phyloP scores from a whole-genome alignment of 2,329 filamentous ascomycete genomes.

The Aquanectria penicillioides region DNA sequence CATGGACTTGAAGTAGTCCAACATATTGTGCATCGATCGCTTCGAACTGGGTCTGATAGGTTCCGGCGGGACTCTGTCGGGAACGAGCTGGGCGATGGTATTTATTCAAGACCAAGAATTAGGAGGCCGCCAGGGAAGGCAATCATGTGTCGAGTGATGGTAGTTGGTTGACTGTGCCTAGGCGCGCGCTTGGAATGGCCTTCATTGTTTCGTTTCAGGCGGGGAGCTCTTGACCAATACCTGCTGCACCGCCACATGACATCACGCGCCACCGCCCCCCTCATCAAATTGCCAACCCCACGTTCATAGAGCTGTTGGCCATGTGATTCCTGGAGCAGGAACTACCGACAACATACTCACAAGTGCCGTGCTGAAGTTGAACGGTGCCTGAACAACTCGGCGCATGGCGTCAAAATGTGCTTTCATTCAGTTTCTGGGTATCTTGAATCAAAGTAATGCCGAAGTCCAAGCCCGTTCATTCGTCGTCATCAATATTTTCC shows the following conservation, averaged over 20 bases:
- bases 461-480: conserved; percentile 15
- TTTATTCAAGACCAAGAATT: conserved; percentile 24
- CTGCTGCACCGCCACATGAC: conserved; percentile 45
- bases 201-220: conserved; percentile 34
- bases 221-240: conserved; percentile 16
- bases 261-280: conserved; percentile 24
- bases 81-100: neutral
- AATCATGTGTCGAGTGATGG: conserved; percentile 11
- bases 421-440: conserved; percentile 34
- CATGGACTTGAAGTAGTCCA: conserved; percentile 71
- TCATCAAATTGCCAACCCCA: too few relatives aligned
- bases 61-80: neutral
- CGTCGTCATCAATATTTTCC: conserved; percentile 27
- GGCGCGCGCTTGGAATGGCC: conserved; percentile 38
- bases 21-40: conserved; percentile 53
- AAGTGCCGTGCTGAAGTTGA: conserved; percentile 18
- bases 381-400: neutral
- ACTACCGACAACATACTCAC: conserved; percentile 3
- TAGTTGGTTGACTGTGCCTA: conserved; percentile 21
- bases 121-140: conserved; percentile 34
- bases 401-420: neutral
- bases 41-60: neutral
- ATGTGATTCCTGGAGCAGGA: conserved; percentile 34
- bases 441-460: conserved; percentile 25
- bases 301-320: neutral